Evolutionary conservation across 2,329 filamentous ascomycete species (phyloP).

Genomic region (Phialemoniopsis sp.): DNA sequence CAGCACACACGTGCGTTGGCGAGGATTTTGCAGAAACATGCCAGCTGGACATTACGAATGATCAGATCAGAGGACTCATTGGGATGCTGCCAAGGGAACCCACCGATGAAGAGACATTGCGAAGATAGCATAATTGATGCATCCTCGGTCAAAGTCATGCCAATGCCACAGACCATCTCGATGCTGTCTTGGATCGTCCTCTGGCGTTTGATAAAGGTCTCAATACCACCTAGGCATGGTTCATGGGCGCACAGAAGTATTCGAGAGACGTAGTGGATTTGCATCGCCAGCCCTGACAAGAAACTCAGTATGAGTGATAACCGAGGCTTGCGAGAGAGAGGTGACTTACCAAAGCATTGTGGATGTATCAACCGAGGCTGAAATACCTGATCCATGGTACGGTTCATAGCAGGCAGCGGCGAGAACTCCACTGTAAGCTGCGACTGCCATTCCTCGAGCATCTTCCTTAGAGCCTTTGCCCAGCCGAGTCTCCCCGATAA

Average conservation of each 20-base stretch:
- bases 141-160: slow-evolving; percentile 12
- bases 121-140: slow-evolving; percentile 16
- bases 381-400: slow-evolving; percentile 4
- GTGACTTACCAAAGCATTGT: slow-evolving; percentile 10
- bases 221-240: too few relatives aligned
- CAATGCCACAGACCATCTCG: slow-evolving; percentile 16
- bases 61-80: too few relatives aligned
- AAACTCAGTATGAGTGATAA: too few relatives aligned
- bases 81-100: too few relatives aligned
- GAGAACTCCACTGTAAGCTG: slow-evolving; percentile 38
- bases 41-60: too few relatives aligned
- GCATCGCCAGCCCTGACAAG: too few relatives aligned
- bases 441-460: slow-evolving; percentile 44
- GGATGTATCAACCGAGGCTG: slow-evolving; percentile 12
- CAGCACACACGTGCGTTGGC: slow-evolving; percentile 9
- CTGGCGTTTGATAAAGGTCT: slow-evolving; percentile 5
- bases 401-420: slow-evolving; percentile 25
- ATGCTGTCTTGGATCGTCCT: slow-evolving; percentile 12
- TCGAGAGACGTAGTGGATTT: too few relatives aligned
- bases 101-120: neutral
- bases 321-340: too few relatives aligned
- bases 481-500: slow-evolving; percentile 36
- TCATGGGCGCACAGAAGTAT: too few relatives aligned
- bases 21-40: neutral
- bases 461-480: slow-evolving; percentile 38